Conservation (phyloP, 208 protist species). For the Acanthamoeba healyi region DNA sequence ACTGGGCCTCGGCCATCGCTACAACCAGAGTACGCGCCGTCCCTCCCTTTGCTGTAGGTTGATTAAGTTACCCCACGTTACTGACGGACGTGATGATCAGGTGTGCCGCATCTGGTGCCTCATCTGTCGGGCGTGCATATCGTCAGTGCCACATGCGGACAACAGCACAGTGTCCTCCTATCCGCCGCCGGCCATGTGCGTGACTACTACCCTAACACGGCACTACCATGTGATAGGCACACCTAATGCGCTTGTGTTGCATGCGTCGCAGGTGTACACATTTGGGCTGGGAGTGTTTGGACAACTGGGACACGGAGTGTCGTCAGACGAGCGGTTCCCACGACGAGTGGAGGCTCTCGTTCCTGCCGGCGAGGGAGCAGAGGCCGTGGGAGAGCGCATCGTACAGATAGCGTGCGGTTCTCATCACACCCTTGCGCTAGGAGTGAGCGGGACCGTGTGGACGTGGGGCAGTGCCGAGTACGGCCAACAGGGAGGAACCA, state of each 20-base stretch:
- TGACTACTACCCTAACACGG: not conserved
- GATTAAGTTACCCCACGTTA: not conserved
- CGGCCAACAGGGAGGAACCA: slow-evolving; percentile 64
- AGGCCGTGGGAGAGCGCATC: slow-evolving; percentile 8
- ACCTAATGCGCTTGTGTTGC: no score
- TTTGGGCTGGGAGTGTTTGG: slow-evolving; percentile 61
- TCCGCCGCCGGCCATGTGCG: slow-evolving; percentile 27
- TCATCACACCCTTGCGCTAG: slow-evolving; percentile 40
- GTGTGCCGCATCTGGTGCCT: slow-evolving; percentile 11
- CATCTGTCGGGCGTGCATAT: not conserved
- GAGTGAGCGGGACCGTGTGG: slow-evolving; percentile 59
- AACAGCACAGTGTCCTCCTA: slow-evolving; percentile 61
- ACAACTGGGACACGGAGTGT: slow-evolving; percentile 40
- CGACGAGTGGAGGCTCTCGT: slow-evolving; percentile 8
- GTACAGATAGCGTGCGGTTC: slow-evolving; percentile 54
- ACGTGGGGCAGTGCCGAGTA: slow-evolving; percentile 65
- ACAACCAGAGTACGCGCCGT: slow-evolving; percentile 43
- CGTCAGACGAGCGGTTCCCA: slow-evolving; percentile 6
- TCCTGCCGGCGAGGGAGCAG: not conserved
- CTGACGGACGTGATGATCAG: not conserved
- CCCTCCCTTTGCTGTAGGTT: not conserved
- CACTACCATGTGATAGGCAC: no score
- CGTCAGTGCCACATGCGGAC: slow-evolving; percentile 31
- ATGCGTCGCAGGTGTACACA: slow-evolving; percentile 49
- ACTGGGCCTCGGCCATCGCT: slow-evolving; percentile 61